A percentile compares a stretch with the other conserved stretches of the same genome.
Conservation (phyloP, 108 stramenopile species). For the Pinguiococcus pyrenoidosus region DNA sequence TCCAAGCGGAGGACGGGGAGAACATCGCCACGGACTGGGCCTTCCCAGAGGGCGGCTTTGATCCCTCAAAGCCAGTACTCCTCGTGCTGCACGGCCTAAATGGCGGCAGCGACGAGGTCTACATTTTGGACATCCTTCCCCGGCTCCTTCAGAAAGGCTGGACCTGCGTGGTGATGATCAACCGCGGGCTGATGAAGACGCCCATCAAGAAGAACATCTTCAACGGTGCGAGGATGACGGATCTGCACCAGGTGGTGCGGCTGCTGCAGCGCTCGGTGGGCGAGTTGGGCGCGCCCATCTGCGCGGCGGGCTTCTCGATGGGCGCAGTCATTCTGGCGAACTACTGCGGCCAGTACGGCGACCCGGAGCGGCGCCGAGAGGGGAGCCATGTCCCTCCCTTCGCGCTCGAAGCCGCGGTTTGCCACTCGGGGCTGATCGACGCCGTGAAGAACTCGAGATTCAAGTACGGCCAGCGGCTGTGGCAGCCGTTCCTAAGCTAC, state of each 20-base stretch:
- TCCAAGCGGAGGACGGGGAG: conserved; percentile 42
- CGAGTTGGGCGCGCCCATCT: conserved; percentile 14
- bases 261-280: conserved; percentile 44
- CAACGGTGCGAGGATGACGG: conserved; percentile 58
- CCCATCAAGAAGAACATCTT: conserved; percentile 44
- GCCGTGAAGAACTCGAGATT: too few species aligned
- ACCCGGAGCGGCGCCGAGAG: too few species aligned
- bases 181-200: conserved; percentile 63
- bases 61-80: conserved; percentile 44
- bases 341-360: conserved; percentile 57
- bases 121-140: conserved; percentile 53
- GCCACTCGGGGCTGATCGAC: too few species aligned
- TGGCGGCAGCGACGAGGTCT: conserved; percentile 59
- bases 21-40: conserved; percentile 51
- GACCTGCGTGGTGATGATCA: conserved; percentile 54
- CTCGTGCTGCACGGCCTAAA: conserved; percentile 69
- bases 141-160: conserved; percentile 39
- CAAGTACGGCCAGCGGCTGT: conserved; percentile 50
- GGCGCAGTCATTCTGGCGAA: conserved; percentile 53
- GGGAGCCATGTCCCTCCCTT: too few species aligned
- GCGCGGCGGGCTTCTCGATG: conserved; percentile 13
- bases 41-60: conserved; percentile 45
- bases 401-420: too few species aligned
- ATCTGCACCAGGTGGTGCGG: too few species aligned
- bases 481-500: conserved; percentile 64